A percentile compares a stretch with the other conserved stretches of the same genome.
These are phyloP conservation scores for Pleurotus citrinopileatus DNA, from an alignment of 768 basidiomycete species.

Conservation along the genomic window DNA sequence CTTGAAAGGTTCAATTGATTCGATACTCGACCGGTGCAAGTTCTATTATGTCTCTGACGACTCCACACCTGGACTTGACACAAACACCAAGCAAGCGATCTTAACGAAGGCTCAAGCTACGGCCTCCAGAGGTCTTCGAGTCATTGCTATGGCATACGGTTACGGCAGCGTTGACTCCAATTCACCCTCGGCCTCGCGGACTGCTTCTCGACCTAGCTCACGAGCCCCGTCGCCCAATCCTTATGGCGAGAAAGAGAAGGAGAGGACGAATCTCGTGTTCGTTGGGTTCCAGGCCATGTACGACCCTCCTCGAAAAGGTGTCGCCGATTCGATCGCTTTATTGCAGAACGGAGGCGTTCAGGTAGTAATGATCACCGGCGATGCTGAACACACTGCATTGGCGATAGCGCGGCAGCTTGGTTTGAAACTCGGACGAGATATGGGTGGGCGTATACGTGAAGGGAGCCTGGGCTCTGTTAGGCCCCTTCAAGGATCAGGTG, in stretches of 20 bases:
- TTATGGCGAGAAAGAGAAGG: slow-evolving; percentile 18
- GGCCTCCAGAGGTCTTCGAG: slow-evolving; percentile 75
- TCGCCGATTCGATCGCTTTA: slow-evolving; percentile 82
- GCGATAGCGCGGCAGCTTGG: slow-evolving; percentile 88
- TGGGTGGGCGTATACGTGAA: slow-evolving; percentile 28
- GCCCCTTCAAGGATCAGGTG: slow-evolving; percentile 26
- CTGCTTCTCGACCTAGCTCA: slow-evolving; percentile 25
- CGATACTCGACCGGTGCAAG: slow-evolving; percentile 80
- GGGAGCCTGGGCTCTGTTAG: slow-evolving; percentile 20
- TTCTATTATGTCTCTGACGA: slow-evolving; percentile 88
- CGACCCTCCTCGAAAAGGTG: slow-evolving; percentile 91
- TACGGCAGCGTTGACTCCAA: slow-evolving; percentile 39
- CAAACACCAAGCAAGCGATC: slow-evolving; percentile 65
- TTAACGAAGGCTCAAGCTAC: slow-evolving; percentile 66
- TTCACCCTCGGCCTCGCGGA: slow-evolving; percentile 16
- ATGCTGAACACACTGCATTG: slow-evolving; percentile 87
- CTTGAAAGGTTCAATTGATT: slow-evolving; percentile 90
- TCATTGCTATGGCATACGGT: slow-evolving; percentile 92
- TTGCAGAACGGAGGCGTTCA: slow-evolving; percentile 87
- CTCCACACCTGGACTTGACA: slow-evolving; percentile 81
- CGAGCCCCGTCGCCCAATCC: slow-evolving; percentile 15
- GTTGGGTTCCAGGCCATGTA: slow-evolving; percentile 94
- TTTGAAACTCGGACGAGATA: slow-evolving; percentile 65
- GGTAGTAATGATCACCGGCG: slow-evolving; percentile 98
- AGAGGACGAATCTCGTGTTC: slow-evolving; percentile 69